phyloP scores from a whole-genome alignment of 352 stramenopile species.

The Aphanomyces cochlioides region DNA sequence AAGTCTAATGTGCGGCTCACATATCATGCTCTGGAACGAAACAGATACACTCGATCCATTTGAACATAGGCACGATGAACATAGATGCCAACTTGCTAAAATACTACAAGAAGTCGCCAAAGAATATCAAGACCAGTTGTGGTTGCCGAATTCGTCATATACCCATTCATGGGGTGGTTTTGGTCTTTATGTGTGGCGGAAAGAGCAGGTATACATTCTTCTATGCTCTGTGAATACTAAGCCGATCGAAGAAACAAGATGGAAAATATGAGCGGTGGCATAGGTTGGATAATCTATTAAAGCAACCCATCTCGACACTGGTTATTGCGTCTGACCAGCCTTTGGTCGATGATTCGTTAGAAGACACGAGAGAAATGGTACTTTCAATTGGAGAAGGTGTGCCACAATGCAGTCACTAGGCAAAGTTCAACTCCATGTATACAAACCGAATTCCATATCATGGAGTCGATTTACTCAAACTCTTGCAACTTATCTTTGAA shows the following conservation, averaged over 20 bases:
- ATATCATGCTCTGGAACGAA: conserved; percentile 33
- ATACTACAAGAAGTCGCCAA: conserved; percentile 29
- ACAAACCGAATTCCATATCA: conserved; percentile 20
- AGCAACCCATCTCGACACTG: conserved; percentile 24
- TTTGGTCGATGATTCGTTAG: conserved; percentile 31
- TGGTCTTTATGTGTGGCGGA: conserved; percentile 31
- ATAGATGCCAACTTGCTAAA: conserved; percentile 9
- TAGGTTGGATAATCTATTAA: conserved; percentile 24
- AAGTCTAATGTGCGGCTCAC: conserved; percentile 18
- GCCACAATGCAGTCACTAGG: not conserved
- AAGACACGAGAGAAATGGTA: conserved; percentile 32
- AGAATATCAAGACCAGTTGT: conserved; percentile 37
- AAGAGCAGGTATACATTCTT: conserved; percentile 16
- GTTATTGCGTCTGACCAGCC: conserved; percentile 32
- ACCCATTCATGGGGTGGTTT: conserved; percentile 31
- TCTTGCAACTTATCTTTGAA: conserved; percentile 30
- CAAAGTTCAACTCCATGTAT: conserved; percentile 10
- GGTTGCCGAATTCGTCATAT: conserved; percentile 21
- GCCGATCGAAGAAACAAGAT: too few relatives aligned
- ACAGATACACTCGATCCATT: conserved; percentile 12
- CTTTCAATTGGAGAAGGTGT: conserved; percentile 1
- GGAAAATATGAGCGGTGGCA: conserved; percentile 18
- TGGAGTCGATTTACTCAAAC: conserved; percentile 30
- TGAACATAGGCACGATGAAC: conserved; percentile 14
- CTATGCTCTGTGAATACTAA: too few relatives aligned